Percentiles rank a stretch among this genome's conserved stretches.
These are phyloP conservation scores for Diutina mesorugosa DNA, from an alignment of 1,139 yeast species.

Conservation along the genomic window DNA sequence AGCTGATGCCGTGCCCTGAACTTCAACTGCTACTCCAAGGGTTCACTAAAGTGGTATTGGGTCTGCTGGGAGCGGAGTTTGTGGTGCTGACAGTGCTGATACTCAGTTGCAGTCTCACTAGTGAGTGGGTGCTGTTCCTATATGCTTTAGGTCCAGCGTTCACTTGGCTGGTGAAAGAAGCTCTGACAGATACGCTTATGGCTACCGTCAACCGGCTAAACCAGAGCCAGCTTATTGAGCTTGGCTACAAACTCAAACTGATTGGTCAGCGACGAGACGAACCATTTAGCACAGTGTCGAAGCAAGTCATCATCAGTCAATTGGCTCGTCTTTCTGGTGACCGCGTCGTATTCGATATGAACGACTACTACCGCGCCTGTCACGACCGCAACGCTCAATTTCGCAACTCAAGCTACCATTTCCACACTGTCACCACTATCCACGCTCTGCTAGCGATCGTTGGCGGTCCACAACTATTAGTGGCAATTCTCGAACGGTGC, in stretches of 20 bases:
- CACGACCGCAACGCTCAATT: neutral
- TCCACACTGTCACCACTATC: slow-evolving; percentile 5
- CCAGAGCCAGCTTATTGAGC: neutral
- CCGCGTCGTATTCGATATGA: neutral
- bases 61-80: slow-evolving; percentile 14
- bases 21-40: slow-evolving; percentile 14
- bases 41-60: slow-evolving; percentile 23
- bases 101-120: slow-evolving; percentile 15
- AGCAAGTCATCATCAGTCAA: neutral
- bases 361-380: neutral
- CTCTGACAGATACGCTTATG: slow-evolving; percentile 16
- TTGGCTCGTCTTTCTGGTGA: neutral
- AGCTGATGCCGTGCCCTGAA: slow-evolving; percentile 31
- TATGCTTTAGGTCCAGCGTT: slow-evolving; percentile 26
- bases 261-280: neutral
- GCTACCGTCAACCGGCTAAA: neutral
- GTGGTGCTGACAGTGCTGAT: slow-evolving; percentile 21
- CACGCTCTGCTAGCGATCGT: slow-evolving; percentile 20
- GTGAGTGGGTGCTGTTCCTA: slow-evolving; percentile 27
- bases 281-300: neutral
- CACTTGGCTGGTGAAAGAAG: slow-evolving; percentile 25
- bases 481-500: slow-evolving; percentile 19
- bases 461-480: slow-evolving; percentile 24
- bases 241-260: neutral
- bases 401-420: neutral